Base-by-base conservation (phyloP, 1,139 yeast genomes). In the Diutina sp. region DNA sequence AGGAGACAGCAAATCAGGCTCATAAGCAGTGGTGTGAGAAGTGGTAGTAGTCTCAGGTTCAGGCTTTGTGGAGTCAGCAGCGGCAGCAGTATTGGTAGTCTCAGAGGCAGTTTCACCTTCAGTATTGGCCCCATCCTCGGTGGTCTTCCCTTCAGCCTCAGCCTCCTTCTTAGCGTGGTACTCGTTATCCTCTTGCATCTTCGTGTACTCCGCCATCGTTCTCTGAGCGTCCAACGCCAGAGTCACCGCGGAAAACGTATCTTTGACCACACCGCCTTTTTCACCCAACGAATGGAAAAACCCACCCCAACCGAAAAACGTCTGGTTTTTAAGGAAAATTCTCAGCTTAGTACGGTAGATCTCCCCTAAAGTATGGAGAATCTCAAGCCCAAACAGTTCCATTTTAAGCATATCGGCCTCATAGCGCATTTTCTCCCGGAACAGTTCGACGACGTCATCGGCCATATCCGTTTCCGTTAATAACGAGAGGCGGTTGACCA, bases 381-480 rank as follows among this genome's bases (percentile, higher is more conserved):
- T 85, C 67, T 91, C 96, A 56, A 90, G 73, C 8, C 98, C 98
- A 72, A 91, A 93, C 56, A 96, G 88, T 70, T 91, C 98, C 87
- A 90, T 84, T 67, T 91, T 91, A 60, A 93, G 78, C 54, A 87
- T 79, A 65, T 90, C 95, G 1, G 96, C 96, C 69, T 91, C 97
- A 61, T 86, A 80, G 61, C 78, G 79, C 65, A 87, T 80, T 68
- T 90, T 90, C 57, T 78, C 80, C 60, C 77, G 76, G 69, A 90
- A 91, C 0, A 95, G 82, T 41, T 72, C 72, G 16, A 83, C 81
- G 47, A 90, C 87, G 59, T 83, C 90, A 1, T 72, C 79, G 55
- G 80, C 81, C 76, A 85, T 85, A 60, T 83, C 87, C 1, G 96
- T 85, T 68, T 91, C 98, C 0, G 97, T 90, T 71, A 85, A 83